Base-by-base conservation (phyloP, 345 rosid genomes). In the Turritis glabra region DNA sequence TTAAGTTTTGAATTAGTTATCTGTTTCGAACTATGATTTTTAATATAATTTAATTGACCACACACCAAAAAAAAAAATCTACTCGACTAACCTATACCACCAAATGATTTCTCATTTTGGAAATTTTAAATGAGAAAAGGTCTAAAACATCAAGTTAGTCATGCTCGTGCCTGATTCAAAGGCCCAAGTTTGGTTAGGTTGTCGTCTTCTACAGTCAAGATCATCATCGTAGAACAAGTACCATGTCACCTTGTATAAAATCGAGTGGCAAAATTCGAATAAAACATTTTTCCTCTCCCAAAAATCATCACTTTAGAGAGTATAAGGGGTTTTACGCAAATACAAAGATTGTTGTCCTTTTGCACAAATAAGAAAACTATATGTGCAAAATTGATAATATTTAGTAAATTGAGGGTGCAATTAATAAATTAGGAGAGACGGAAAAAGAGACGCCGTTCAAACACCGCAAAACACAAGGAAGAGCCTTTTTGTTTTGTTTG, bases 371-470 rank as follows among this genome's bases (percentile, higher is more conserved):
- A 12, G 43, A 38, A 3, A 12, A 3, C 0, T 0, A 26, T 2
- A 14, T 3, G 2, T 13, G 3, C 7, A 1, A 50, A 59, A 60
- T 18, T 22, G 3, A n/a, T 41, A 1, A 1, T n/a, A 8, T 26
- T 40, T 0, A 43, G 33, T 11, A 76, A 51, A 3, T 52, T 11
- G 1, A 61, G 64, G 74, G 70, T 29, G 56, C 58, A 32, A 38
- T 41, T 5, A 1, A 44, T 41, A 69, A 76, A 59, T 0, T 2
- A 8, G 0, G 6, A 30, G 32, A 69, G 71, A 76, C 50, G 70
- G 65, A 18, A 76, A 62, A 60, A 38, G 64, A 64, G 56, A 76
- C 80, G 80, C 70, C 75, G 80, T 62, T 69, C 35, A 69, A 76
- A 53, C 50, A 76, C 61, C 29, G 58, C 61, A 66, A n/a, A 41